Conservation (phyloP, 1,284 basidiomycete species). For the Hymenochaete sp. region DNA sequence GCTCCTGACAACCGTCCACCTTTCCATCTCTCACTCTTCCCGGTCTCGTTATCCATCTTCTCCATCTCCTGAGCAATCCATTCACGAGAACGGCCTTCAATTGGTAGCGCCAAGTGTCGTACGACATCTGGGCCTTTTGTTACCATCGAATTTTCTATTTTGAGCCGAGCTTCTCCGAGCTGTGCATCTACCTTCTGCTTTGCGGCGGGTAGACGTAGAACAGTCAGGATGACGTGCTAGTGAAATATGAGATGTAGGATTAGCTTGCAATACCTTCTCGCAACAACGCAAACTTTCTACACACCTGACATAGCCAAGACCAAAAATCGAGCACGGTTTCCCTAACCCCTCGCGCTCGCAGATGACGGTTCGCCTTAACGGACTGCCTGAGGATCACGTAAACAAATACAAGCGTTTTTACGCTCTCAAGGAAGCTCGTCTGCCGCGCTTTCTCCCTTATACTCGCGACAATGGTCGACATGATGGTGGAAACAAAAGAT, state of each 20-base stretch:
- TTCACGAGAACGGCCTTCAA: slow-evolving; percentile 57
- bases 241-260: not conserved
- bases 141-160: slow-evolving; percentile 63
- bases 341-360: slow-evolving; percentile 64
- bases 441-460: not conserved
- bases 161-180: slow-evolving; percentile 55
- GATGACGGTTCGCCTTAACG: slow-evolving; percentile 53
- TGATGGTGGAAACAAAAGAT: not conserved
- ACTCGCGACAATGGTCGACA: not conserved
- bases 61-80: slow-evolving; percentile 79
- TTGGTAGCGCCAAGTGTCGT: slow-evolving; percentile 60
- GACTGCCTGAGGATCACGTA: slow-evolving; percentile 50
- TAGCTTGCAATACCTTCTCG: not conserved
- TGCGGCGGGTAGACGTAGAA: slow-evolving; percentile 63
- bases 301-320: slow-evolving; percentile 47
- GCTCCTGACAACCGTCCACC: slow-evolving; percentile 79
- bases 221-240: slow-evolving; percentile 53
- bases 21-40: slow-evolving; percentile 48
- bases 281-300: not conserved
- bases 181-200: slow-evolving; percentile 60
- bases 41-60: slow-evolving; percentile 59
- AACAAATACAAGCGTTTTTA: slow-evolving; percentile 54
- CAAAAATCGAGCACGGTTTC: slow-evolving; percentile 47
- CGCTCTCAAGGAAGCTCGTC: slow-evolving; percentile 31
- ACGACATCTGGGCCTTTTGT: slow-evolving; percentile 52